Percentiles rank a stretch among this genome's conserved stretches.
Evolutionary conservation across 768 basidiomycete species (phyloP).

Genomic region (Tulasnella sp.): DNA sequence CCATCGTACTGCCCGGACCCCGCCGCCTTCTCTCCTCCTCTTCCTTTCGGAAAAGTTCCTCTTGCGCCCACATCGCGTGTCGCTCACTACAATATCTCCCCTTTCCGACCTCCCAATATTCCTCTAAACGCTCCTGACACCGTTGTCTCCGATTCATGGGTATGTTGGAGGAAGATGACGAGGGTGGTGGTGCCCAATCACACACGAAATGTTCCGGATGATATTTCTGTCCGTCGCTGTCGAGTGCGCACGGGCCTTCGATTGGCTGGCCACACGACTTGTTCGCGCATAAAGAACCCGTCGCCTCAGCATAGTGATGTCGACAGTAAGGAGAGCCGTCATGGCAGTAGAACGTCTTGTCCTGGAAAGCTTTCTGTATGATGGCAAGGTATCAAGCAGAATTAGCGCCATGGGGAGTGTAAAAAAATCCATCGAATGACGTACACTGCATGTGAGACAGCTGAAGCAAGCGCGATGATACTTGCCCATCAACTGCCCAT

Average conservation of each 20-base stretch:
- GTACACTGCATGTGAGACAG: conserved; percentile 70
- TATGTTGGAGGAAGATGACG: neutral
- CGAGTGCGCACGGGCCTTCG: conserved; percentile 87
- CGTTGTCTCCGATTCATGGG: conserved; percentile 22
- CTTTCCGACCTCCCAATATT: conserved; percentile 80
- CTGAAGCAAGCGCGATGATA: conserved; percentile 89
- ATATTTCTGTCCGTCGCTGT: conserved; percentile 67
- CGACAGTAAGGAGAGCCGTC: conserved; percentile 86
- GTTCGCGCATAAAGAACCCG: conserved; percentile 78
- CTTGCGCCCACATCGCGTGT: conserved; percentile 42
- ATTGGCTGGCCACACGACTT: conserved; percentile 75
- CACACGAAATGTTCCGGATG: conserved; percentile 85
- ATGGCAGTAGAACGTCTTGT: conserved; percentile 83
- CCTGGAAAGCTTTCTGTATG: conserved; percentile 51
- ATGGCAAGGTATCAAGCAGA: neutral
- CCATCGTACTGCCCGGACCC: neutral
- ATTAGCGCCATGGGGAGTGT: neutral
- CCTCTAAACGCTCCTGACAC: conserved; percentile 46
- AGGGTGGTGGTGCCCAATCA: conserved; percentile 38
- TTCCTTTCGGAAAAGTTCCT: neutral
- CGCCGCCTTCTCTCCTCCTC: conserved; percentile 2
- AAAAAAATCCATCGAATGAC: conserved; percentile 22
- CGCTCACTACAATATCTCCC: conserved; percentile 77
- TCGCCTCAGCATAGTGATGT: conserved; percentile 87
- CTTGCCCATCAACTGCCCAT: conserved; percentile 92